Evolutionary conservation across 73 alveolate genomes (phyloP).

Genomic region (Paramecium bursaria): DNA sequence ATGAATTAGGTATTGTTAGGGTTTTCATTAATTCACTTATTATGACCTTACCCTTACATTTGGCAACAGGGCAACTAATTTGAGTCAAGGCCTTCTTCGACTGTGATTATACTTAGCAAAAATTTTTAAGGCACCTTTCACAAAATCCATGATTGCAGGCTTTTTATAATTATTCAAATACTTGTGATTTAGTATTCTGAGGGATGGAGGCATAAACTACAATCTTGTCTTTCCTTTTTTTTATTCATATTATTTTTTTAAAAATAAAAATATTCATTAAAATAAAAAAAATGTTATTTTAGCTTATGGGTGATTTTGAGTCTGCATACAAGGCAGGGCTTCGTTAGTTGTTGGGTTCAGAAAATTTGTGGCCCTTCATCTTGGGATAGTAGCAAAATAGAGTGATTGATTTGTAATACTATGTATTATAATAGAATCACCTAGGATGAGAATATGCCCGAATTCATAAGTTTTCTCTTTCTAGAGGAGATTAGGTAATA

Average conservation of each 20-base stretch:
- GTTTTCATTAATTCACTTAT: constrained; percentile 25
- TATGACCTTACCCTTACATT: neutral
- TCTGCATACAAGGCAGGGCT: constrained; percentile 4
- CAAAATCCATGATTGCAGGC: constrained; percentile 28
- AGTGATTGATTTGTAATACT: constrained; percentile 46
- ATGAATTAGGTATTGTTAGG: constrained; percentile 25
- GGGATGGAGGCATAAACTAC: constrained; percentile 27
- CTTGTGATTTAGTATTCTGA: constrained; percentile 2
- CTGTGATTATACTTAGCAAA: neutral
- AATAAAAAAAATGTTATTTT: constrained; percentile 23
- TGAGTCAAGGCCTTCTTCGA: constrained; percentile 4
- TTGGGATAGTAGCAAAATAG: neutral
- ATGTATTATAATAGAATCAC: too few relatives aligned
- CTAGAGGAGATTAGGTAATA: neutral
- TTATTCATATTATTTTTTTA: constrained; percentile 44
- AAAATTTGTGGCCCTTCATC: neutral
- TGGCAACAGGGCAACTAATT: constrained; percentile 14
- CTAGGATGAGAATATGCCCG: too few relatives aligned
- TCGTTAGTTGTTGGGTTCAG: constrained; percentile 36
- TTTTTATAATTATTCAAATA: neutral
- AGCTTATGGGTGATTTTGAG: neutral
- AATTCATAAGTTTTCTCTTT: too few relatives aligned
- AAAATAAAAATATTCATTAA: constrained; percentile 7
- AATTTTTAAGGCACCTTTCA: neutral
- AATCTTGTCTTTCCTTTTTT: constrained; percentile 25